Conservation (phyloP, 202 grass and related monocot species). For the Tripidium arundinaceum region DNA sequence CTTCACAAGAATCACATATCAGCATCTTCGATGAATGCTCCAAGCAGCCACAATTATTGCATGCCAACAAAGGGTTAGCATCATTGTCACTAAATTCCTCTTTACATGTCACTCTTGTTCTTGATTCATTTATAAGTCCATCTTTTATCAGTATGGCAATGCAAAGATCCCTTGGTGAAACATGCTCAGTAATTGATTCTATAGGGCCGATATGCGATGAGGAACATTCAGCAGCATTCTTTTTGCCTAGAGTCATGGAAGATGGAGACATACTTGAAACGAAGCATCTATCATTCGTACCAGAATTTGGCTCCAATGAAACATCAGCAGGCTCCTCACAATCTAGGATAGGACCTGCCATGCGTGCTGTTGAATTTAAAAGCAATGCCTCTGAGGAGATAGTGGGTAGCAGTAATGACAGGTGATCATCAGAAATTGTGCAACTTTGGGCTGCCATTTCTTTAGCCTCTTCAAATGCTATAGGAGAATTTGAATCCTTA, state of each 20-base stretch:
- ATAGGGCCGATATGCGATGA: slow-evolving; percentile 35
- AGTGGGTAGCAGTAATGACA: slow-evolving; percentile 15
- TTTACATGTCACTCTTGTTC: slow-evolving; percentile 13
- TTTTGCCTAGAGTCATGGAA: slow-evolving; percentile 31
- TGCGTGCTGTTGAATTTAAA: slow-evolving; percentile 28
- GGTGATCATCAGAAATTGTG: slow-evolving; percentile 28
- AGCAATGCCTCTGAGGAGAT: slow-evolving; percentile 12
- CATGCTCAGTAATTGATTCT: slow-evolving; percentile 36
- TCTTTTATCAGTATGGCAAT: slow-evolving; percentile 56
- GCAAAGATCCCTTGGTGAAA: slow-evolving; percentile 75
- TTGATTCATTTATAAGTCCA: slow-evolving; percentile 43
- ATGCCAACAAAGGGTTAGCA: slow-evolving; percentile 46
- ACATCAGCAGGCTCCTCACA: slow-evolving; percentile 26
- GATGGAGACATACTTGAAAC: slow-evolving; percentile 35
- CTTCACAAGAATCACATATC: slow-evolving; percentile 88
- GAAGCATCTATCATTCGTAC: slow-evolving; percentile 23
- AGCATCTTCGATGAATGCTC: slow-evolving; percentile 73
- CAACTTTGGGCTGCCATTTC: slow-evolving; percentile 28
- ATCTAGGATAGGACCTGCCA: slow-evolving; percentile 19
- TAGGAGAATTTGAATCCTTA: slow-evolving; percentile 45
- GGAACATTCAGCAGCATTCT: slow-evolving; percentile 46
- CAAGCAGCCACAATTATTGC: slow-evolving; percentile 53
- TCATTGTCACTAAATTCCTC: slow-evolving; percentile 35
- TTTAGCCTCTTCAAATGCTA: slow-evolving; percentile 36
- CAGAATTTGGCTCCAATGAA: slow-evolving; percentile 35